phyloP scores from a whole-genome alignment of 768 basidiomycete genomes.

The Butyriboletus loyo region DNA sequence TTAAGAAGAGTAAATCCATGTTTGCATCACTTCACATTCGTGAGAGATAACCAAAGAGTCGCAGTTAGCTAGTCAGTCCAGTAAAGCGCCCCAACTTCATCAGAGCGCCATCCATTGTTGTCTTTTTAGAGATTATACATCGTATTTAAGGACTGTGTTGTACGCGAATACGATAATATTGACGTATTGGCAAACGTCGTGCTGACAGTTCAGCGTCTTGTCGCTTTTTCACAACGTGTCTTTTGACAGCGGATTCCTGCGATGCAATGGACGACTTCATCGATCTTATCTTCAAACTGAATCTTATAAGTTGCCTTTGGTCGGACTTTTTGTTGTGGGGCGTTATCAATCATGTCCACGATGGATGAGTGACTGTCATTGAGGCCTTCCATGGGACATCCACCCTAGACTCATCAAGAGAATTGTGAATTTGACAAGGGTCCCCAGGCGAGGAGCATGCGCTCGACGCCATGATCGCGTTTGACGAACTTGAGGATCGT shows the following conservation, averaged over 20 bases:
- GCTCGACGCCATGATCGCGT: conserved; percentile 3
- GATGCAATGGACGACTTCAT: neutral
- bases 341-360: neutral
- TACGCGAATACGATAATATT: neutral
- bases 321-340: neutral
- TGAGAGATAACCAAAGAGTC: conserved; percentile 6
- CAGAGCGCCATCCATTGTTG: neutral
- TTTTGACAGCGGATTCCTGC: neutral
- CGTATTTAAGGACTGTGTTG: neutral
- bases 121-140: conserved; percentile 3
- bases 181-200: neutral
- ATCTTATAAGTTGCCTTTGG: neutral
- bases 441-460: conserved; percentile 6
- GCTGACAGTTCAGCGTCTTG: neutral
- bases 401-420: too few relatives aligned
- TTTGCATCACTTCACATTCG: conserved; percentile 25
- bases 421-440: too few relatives aligned
- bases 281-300: neutral
- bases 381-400: neutral
- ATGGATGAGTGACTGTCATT: neutral
- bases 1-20: conserved; percentile 26
- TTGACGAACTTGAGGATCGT: conserved; percentile 2
- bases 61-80: neutral
- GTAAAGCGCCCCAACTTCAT: neutral
- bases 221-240: neutral